Evolutionary conservation across 352 stramenopile genomes (phyloP), one percentile per base, ranked within the genome.

Genomic region (Phytophthora pistaciae): DNA sequence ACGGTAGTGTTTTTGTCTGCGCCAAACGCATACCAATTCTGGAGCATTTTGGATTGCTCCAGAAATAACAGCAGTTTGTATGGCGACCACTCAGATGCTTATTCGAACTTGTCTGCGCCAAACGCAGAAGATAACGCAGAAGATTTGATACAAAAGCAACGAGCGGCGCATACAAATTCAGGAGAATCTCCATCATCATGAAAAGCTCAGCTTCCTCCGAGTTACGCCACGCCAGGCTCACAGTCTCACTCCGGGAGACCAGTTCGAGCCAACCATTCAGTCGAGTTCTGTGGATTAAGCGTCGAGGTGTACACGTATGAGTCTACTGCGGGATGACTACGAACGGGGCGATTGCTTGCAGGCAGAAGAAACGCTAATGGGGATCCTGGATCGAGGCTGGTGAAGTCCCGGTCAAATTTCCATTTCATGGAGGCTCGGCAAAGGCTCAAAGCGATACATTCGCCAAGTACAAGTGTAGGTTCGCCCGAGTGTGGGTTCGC

Each of bases 381-480:
- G 65, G 57, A 20, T 61, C 38, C 60, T 27, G 56, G 25, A 61
- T 66, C 48, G 38, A 40, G 10, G 64, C 33, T 66, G 55, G 3
- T 38, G 56, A 70, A 48, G 46, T 18, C 18, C 46, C 46, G n/a
- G 46, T 4, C 46, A 53, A 53, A 53, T 53, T 53, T 53, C 46
- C 46, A 27, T 27, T n/a, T 53, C 46, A 13, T 53, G 46, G 8
- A 49, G 42, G 42, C 42, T 49, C 40, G 40, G 40, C 40, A 49
- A 48, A 48, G 13, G 40, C 16, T 48, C 49, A 20, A 20, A 31
- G 23, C 23, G 20, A 27, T 53, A 38, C 49, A 36, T 13, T 33
- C 13, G 23, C 11, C 21, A 56, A 20, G 49, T 56, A 14, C 11
- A 38, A n/a, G 48, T 55, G 48, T 55, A 55, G 20, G 21, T 33